Base-by-base conservation (phyloP, 129 eudicot genomes). In the Tagetes erecta region DNA sequence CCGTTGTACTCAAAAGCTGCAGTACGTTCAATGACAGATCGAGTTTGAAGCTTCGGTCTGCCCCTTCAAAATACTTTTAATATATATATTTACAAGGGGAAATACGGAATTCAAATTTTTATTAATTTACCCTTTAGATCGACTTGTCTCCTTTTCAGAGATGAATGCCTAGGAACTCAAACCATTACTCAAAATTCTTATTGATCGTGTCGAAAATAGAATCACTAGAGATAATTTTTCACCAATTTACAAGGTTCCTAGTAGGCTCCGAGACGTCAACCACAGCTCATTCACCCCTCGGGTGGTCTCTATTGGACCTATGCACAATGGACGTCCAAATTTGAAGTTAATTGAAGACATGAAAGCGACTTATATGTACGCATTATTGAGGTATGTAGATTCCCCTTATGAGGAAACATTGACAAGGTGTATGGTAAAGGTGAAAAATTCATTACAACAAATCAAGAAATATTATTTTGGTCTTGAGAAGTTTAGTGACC, bases 181-280 rank as follows among this genome's bases (percentile, higher is more conserved):
- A 44, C 49, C 49, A 8, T 8, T 8, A 46, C 13, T 46, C 1
- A 13, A 5, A 44, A 3, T 8, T 4, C 56, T 67, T 42, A 56
- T 45, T 30, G 66, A 27, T 40, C 9, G 53, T 71, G 49, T 30
- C 31, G 20, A 71, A 1, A 50, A 14, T 4, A 12, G 9, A 2
- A 44, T 42, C 34, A 2, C 5, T 59, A 13, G 0, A 52, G 44
- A 5, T 14, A 30, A 3, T 5, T 30, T 14, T 41, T 72, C 80
- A 33, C 9, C 59, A 3, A 76, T 76, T 40, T 76, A 6, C 60
- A 34, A 10, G 74, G 75, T 68, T 57, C 69, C 69, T 56, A 59
- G 44, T 9, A 2, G 9, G 30, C 56, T 55, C 6, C 6, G 68
- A 27, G 55, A 57, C 8, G 37, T 53, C 9, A 76, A 14, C 44